Conservation (phyloP, 2,329 filamentous ascomycete species). For the Exophiala sideris region DNA sequence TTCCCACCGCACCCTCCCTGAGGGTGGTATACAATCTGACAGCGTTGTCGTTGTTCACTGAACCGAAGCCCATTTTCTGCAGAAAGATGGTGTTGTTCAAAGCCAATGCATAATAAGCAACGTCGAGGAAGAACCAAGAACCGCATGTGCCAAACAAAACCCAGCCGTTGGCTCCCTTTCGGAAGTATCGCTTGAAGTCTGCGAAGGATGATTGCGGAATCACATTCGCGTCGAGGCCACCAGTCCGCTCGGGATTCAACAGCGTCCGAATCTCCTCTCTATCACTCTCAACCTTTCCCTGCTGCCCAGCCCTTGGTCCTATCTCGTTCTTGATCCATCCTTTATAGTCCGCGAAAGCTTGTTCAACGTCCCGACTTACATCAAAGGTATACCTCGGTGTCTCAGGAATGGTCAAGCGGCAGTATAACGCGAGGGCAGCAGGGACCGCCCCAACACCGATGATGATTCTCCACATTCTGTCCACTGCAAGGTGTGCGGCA, state of each 20-base stretch:
- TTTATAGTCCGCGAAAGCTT: constrained; percentile 68
- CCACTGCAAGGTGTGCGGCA: constrained; percentile 66
- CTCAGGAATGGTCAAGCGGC: constrained; percentile 80
- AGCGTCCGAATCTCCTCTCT: constrained; percentile 34
- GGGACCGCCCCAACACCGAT: constrained; percentile 78
- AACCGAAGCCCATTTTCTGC: constrained; percentile 66
- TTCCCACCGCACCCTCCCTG: constrained; percentile 71
- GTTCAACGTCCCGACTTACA: constrained; percentile 68
- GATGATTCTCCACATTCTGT: constrained; percentile 81
- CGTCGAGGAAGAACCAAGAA: constrained; percentile 79
- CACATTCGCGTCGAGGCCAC: constrained; percentile 53
- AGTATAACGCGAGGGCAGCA: constrained; percentile 79
- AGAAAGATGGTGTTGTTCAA: constrained; percentile 74
- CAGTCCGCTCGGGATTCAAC: constrained; percentile 54
- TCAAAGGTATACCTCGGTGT: constrained; percentile 87
- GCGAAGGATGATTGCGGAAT: constrained; percentile 63
- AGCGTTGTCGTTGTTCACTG: constrained; percentile 46
- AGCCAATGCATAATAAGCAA: constrained; percentile 61
- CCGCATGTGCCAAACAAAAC: constrained; percentile 74
- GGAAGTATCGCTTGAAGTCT: constrained; percentile 70
- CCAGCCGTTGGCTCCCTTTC: constrained; percentile 66
- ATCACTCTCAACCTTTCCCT: constrained; percentile 44
- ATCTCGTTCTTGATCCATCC: constrained; percentile 54
- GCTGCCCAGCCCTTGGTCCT: constrained; percentile 58
- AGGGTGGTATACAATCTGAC: constrained; percentile 59